These are phyloP conservation scores for Colletotrichum navitas DNA, from an alignment of 2,329 filamentous ascomycete genomes.

Conservation along the genomic window DNA sequence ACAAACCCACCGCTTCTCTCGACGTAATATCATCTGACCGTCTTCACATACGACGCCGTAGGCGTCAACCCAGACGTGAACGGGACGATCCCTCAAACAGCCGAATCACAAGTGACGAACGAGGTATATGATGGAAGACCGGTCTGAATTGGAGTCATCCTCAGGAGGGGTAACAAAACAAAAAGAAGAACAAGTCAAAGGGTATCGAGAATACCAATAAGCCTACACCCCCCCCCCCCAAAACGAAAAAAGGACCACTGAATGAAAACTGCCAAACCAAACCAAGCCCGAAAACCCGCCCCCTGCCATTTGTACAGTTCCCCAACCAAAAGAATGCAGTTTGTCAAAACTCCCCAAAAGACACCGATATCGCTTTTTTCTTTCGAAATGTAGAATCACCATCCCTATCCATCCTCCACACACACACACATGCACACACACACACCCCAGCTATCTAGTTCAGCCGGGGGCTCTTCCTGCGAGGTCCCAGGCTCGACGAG, in stretches of 20 bases:
- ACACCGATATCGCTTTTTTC: background rate
- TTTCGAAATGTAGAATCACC: background rate
- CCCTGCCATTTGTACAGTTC: constrained; percentile 20
- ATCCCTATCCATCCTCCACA: no score
- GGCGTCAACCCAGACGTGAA: background rate
- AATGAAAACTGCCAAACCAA: constrained; percentile 4
- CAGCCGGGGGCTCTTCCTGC: constrained; percentile 68
- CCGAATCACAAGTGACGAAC: background rate
- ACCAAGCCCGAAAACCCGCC: background rate
- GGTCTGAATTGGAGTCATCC: background rate
- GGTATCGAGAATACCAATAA: constrained; percentile 43
- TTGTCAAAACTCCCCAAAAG: constrained; percentile 5
- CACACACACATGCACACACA: no score
- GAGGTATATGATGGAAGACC: background rate
- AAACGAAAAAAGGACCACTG: constrained; percentile 11
- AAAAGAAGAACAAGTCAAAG: constrained; percentile 29
- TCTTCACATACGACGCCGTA: background rate
- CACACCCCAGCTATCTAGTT: constrained; percentile 45
- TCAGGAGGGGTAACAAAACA: background rate
- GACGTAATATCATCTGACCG: background rate
- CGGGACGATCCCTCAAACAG: background rate
- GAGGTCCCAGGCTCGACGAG: constrained; percentile 57
- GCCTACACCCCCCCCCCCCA: constrained; percentile 25
- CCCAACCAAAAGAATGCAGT: constrained; percentile 3
- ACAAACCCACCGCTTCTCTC: no score